phyloP scores from a whole-genome alignment of 2,329 filamentous ascomycete genomes.

The Botrytis hyacinthi region DNA sequence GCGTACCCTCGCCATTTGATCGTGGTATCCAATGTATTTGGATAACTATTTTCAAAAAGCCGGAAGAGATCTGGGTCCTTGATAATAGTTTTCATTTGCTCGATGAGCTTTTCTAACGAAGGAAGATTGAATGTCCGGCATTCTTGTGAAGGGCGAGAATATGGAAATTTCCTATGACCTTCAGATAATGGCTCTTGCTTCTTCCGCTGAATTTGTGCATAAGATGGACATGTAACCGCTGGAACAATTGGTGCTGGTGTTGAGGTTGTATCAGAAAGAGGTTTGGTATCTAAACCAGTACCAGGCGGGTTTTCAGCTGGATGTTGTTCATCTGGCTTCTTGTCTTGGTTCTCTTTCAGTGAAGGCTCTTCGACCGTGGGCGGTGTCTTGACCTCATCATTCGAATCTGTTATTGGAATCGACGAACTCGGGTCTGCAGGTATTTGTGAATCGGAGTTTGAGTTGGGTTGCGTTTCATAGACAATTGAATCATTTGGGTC shows the following conservation, averaged over 20 bases:
- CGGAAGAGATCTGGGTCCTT: slow-evolving; percentile 72
- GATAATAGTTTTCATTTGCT: slow-evolving; percentile 65
- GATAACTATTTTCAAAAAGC: slow-evolving; percentile 70
- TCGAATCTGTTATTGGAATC: background rate
- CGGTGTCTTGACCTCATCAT: background rate
- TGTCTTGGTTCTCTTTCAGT: slow-evolving; percentile 1
- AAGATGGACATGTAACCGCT: slow-evolving; percentile 18
- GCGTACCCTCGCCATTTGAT: slow-evolving; percentile 65
- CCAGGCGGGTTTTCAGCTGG: background rate
- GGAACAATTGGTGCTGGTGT: background rate
- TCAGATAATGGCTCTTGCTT: slow-evolving; percentile 32
- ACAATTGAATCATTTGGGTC: background rate
- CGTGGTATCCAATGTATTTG: slow-evolving; percentile 73
- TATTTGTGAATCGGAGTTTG: background rate
- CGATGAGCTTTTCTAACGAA: slow-evolving; percentile 72
- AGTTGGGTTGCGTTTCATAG: background rate
- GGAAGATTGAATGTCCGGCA: slow-evolving; percentile 81
- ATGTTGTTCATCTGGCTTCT: background rate
- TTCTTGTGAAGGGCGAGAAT: slow-evolving; percentile 69
- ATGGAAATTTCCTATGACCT: slow-evolving; percentile 73
- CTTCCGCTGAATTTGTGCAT: slow-evolving; percentile 28
- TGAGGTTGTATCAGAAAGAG: background rate
- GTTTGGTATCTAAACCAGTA: background rate
- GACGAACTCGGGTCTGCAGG: background rate
- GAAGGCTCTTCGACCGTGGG: background rate